phyloP scores from a whole-genome alignment of 768 basidiomycete genomes.

The Rhodotorula babjevae region DNA sequence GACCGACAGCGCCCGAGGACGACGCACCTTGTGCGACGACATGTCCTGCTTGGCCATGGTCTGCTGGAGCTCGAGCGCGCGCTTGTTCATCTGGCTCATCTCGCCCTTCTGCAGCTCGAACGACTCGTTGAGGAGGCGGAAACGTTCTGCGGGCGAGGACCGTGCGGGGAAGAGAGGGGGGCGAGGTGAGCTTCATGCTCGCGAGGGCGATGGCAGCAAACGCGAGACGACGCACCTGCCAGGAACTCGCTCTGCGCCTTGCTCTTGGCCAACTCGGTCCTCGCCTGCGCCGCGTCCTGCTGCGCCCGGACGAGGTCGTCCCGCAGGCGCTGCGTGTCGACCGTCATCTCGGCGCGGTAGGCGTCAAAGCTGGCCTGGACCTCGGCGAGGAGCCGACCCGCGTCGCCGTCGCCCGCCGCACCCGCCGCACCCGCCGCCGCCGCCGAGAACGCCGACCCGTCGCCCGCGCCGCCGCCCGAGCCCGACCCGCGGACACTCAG shows the following conservation, averaged over 20 bases:
- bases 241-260: slow-evolving; percentile 76
- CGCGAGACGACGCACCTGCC: slow-evolving; percentile 55
- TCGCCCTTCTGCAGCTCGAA: slow-evolving; percentile 60
- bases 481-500: slow-evolving; percentile 55
- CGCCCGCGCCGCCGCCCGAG: slow-evolving; percentile 37
- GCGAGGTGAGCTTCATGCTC: no score
- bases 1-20: slow-evolving; percentile 52
- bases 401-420: slow-evolving; percentile 46
- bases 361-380: slow-evolving; percentile 74
- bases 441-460: neutral
- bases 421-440: neutral
- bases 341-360: slow-evolving; percentile 71
- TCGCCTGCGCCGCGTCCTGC: slow-evolving; percentile 62
- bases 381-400: slow-evolving; percentile 62
- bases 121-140: slow-evolving; percentile 58
- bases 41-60: slow-evolving; percentile 71
- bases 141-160: slow-evolving; percentile 41
- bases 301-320: slow-evolving; percentile 66
- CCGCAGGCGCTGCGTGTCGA: slow-evolving; percentile 66
- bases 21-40: slow-evolving; percentile 61
- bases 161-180: no score
- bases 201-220: neutral
- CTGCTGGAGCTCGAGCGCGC: slow-evolving; percentile 68
- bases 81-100: slow-evolving; percentile 61
- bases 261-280: slow-evolving; percentile 70